Evolutionary conservation across 2,329 filamentous ascomycete genomes (phyloP).

Genomic region (Microsporum audouinii): DNA sequence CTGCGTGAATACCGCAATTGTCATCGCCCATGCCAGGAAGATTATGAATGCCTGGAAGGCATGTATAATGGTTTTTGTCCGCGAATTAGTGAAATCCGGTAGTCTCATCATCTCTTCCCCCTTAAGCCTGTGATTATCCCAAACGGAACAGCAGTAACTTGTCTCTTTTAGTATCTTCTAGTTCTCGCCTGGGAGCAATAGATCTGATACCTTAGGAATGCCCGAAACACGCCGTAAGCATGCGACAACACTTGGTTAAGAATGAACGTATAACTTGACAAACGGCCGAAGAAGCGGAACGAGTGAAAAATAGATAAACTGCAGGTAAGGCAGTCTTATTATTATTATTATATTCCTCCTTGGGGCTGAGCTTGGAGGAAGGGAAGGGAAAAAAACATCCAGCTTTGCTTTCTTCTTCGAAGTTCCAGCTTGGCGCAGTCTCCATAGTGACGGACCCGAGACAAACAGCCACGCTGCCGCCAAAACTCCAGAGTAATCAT

Average conservation of each 20-base stretch:
- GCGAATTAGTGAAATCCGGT: slow-evolving; percentile 16
- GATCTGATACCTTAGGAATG: background rate
- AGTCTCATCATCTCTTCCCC: slow-evolving; percentile 11
- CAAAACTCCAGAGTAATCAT: background rate
- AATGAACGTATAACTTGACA: background rate
- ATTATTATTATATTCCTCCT: background rate
- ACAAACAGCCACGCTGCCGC: background rate
- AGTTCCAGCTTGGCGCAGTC: background rate
- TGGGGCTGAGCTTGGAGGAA: background rate
- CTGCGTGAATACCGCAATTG: slow-evolving; percentile 48
- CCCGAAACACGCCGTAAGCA: background rate
- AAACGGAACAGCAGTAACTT: background rate
- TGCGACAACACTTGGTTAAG: background rate
- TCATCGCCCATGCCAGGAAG: slow-evolving; percentile 47
- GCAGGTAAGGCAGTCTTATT: background rate
- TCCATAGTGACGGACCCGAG: background rate
- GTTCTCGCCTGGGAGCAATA: background rate
- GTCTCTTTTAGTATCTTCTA: background rate
- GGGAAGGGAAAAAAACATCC: background rate
- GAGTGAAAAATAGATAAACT: background rate
- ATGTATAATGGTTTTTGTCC: slow-evolving; percentile 47
- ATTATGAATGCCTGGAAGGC: slow-evolving; percentile 44
- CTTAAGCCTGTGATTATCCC: background rate
- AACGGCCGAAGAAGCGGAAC: background rate
- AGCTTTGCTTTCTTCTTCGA: background rate